These are phyloP conservation scores for Eucommia ulmoides DNA, from an alignment of 257 asterid species.

Conservation along the genomic window DNA sequence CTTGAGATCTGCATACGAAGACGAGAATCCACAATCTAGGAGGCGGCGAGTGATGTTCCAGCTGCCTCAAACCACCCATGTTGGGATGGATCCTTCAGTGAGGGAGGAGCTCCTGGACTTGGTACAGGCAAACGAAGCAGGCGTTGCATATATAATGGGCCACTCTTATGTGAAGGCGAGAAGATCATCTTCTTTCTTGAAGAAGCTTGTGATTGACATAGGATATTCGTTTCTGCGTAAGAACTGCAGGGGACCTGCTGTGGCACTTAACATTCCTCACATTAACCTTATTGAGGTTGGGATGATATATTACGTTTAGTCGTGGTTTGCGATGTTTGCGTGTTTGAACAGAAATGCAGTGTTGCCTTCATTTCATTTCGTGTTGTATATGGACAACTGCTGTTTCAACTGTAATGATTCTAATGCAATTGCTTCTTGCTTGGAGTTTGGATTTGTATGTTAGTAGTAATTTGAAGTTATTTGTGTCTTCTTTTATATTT, in stretches of 20 bases:
- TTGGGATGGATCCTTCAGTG: conserved; percentile 51
- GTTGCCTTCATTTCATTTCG: too few species aligned
- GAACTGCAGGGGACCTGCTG: conserved; percentile 92
- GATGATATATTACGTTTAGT: conserved; percentile 79
- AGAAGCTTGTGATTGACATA: too few species aligned
- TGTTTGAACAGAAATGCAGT: too few species aligned
- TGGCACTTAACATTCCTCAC: conserved; percentile 88
- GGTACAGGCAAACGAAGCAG: conserved; percentile 88
- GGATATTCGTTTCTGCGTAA: conserved; percentile 84
- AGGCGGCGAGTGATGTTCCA: conserved; percentile 63
- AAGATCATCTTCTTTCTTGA: conserved; percentile 63
- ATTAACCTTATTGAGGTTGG: conserved; percentile 94
- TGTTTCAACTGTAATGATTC: too few species aligned
- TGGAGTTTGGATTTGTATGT: too few species aligned
- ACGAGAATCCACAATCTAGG: conserved; percentile 67
- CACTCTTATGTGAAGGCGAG: conserved; percentile 89
- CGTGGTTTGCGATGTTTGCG: too few species aligned
- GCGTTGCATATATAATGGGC: conserved; percentile 87
- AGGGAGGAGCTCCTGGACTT: conserved; percentile 72
- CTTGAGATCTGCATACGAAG: conserved; percentile 58
- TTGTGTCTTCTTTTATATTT: too few species aligned
- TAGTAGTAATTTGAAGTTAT: too few species aligned
- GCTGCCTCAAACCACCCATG: conserved; percentile 40
- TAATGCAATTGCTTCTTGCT: too few species aligned
- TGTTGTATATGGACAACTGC: too few species aligned